phyloP scores from a whole-genome alignment of 495 filamentous ascomycete genomes.

The Lasiosphaeris hirsuta region DNA sequence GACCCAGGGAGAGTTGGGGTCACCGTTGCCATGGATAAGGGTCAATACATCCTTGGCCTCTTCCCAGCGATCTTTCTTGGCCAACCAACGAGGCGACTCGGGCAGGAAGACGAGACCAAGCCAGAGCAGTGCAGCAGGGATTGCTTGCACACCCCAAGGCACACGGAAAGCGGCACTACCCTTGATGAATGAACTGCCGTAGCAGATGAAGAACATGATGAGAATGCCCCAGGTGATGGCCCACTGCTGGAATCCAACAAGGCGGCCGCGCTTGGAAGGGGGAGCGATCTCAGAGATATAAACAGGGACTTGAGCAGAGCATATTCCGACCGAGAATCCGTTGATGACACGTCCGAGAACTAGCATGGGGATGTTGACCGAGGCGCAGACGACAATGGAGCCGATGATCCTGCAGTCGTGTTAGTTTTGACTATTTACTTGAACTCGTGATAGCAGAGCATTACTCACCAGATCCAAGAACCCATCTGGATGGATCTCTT shows the following conservation, averaged over 20 bases:
- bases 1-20: slow-evolving; percentile 60
- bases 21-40: slow-evolving; percentile 64
- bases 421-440: too few species aligned
- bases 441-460: not conserved
- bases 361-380: slow-evolving; percentile 72
- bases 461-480: slow-evolving; percentile 57
- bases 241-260: slow-evolving; percentile 74
- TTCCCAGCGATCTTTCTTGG: slow-evolving; percentile 70
- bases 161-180: slow-evolving; percentile 62
- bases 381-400: slow-evolving; percentile 64
- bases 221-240: slow-evolving; percentile 76
- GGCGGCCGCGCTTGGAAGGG: slow-evolving; percentile 64
- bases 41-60: slow-evolving; percentile 61
- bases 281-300: slow-evolving; percentile 73
- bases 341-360: slow-evolving; percentile 74
- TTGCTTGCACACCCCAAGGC: slow-evolving; percentile 74
- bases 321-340: slow-evolving; percentile 71
- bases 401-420: slow-evolving; percentile 46
- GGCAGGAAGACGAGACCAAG: slow-evolving; percentile 62
- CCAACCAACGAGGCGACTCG: slow-evolving; percentile 76
- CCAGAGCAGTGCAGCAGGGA: slow-evolving; percentile 65
- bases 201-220: slow-evolving; percentile 75
- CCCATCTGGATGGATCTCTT: slow-evolving; percentile 65
- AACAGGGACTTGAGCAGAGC: slow-evolving; percentile 75
- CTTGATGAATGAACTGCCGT: slow-evolving; percentile 65